Conservation (phyloP, 257 asterid species). For the Cynanchum wilfordii region DNA sequence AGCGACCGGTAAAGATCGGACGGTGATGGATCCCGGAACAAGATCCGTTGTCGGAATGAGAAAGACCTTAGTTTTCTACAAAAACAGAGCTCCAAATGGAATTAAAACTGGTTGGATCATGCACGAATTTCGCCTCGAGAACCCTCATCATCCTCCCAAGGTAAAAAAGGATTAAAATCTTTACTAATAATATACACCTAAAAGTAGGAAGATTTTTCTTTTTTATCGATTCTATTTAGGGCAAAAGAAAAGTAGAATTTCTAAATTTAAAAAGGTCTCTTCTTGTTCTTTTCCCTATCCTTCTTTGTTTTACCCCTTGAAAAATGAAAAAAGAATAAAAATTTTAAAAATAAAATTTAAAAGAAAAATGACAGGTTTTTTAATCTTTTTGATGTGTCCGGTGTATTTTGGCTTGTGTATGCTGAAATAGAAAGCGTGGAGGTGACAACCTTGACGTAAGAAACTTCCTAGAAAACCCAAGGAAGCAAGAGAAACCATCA, state of each 20-base stretch:
- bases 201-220: background rate
- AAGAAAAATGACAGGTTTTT: no score
- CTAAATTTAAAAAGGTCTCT: no score
- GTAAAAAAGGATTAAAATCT: conserved; percentile 6
- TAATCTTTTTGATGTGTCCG: background rate
- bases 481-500: conserved; percentile 13
- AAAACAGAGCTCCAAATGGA: conserved; percentile 82
- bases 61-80: conserved; percentile 82
- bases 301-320: no score
- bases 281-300: no score
- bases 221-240: background rate
- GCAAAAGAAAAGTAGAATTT: no score
- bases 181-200: no score
- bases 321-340: no score
- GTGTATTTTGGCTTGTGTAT: background rate
- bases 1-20: conserved; percentile 83
- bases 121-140: conserved; percentile 89
- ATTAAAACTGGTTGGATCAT: conserved; percentile 82
- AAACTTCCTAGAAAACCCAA: conserved; percentile 27
- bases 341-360: no score
- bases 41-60: conserved; percentile 65
- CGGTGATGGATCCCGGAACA: conserved; percentile 41
- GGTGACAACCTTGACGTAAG: conserved; percentile 25
- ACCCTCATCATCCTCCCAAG: conserved; percentile 77
- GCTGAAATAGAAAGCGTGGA: conserved; percentile 14